Conservation (phyloP, 305 asterid genomes). For the Galium porrigens region DNA sequence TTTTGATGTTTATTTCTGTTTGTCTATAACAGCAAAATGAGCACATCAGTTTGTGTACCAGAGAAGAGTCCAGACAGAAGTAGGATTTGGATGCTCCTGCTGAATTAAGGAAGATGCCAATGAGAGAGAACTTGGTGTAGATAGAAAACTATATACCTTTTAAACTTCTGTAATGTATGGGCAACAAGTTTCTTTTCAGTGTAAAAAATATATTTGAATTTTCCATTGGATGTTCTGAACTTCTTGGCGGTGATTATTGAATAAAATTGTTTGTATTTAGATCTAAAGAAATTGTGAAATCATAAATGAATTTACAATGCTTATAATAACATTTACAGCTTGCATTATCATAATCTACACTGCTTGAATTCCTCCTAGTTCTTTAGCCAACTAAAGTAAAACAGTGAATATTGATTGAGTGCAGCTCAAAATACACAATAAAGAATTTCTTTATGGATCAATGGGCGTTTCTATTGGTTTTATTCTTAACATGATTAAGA, state of each 20-base stretch:
- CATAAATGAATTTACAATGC: too few species aligned
- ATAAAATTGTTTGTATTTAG: not conserved
- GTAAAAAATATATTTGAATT: not conserved
- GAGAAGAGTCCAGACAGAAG: constrained; percentile 9
- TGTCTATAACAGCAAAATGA: constrained; percentile 5
- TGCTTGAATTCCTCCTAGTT: not conserved
- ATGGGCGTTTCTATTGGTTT: too few species aligned
- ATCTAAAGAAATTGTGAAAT: too few species aligned
- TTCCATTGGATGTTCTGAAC: not conserved
- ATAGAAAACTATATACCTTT: not conserved
- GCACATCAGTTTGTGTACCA: constrained; percentile 2
- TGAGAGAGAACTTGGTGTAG: not conserved
- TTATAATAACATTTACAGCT: too few species aligned
- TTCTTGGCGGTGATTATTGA: not conserved
- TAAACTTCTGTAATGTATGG: not conserved
- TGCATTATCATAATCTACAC: too few species aligned
- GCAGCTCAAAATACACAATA: too few species aligned
- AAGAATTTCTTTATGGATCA: too few species aligned
- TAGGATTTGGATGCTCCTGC: constrained; percentile 3
- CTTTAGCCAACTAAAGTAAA: too few species aligned
- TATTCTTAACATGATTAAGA: too few species aligned
- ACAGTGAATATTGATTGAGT: too few species aligned
- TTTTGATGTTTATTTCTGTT: not conserved
- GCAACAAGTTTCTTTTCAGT: not conserved
- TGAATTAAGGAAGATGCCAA: constrained; percentile 11